Base-by-base conservation (phyloP, 1,284 basidiomycete species). In the Pseudozyma hubeiensis region DNA sequence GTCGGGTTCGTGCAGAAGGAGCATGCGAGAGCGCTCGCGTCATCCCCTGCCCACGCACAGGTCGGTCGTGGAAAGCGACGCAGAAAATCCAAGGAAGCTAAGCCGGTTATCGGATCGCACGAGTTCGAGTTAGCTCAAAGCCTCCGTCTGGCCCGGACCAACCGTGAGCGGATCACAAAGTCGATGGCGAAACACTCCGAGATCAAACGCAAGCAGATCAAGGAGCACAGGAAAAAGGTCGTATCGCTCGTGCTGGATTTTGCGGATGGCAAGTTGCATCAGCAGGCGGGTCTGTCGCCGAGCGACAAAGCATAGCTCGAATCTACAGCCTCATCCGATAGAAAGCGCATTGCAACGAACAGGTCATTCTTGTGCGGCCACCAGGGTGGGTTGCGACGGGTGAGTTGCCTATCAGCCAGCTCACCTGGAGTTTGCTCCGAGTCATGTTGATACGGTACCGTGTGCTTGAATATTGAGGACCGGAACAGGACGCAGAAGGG, bases 181-280 rank as follows among this genome's bases (percentile, higher is more conserved):
- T 16, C n/a, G 14, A 51, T 57, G 58, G 17, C 31, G 0, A 43
- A n/a, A 4, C 10, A 29, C 1, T 30, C 37, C 4, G 30, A 51
- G 30, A 2, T 13, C 5, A 13, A 37, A 40, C 29, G 44, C 16
- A 58, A 59, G 17, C 3, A 19, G 39, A 69, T 58, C 50, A 65
- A 60, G 58, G 53, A 56, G 19, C 45, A 58, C n/a, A 35, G 71
- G 4, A 63, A 65, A 41, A 60, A 65, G 24, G 54, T 69, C 16
- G 52, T 69, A 14, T 19, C 17, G 34, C 48, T 74, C 13, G 50
- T 74, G 14, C 10, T 68, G 43, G 71, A 68, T 24, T 63, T 69
- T 19, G 64, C 62, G 6, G 57, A 64, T 46, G 71, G 65, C 2
- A 58, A 54, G 44, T 39, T 74, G 50, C 56, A 73, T 16, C 39